Evolutionary conservation across 169 alveolate species (phyloP), one percentile per base, ranked within the genome.

Genomic region (Plasmodium vinckei): DNA sequence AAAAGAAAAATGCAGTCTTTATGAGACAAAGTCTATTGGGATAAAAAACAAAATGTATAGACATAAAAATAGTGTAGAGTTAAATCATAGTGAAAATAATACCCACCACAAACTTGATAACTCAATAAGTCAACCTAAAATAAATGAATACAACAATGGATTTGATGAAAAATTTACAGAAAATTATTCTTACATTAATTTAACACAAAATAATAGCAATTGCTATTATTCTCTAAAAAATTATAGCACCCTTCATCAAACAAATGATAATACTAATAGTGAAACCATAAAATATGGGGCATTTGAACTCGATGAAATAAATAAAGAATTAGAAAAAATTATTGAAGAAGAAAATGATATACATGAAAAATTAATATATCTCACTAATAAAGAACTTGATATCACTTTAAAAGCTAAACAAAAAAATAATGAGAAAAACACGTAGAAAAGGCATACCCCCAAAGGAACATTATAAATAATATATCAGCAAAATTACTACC

Each of bases 311-410:
- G 51, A 79, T n/a, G 82, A 79, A 60, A 57, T 79, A 79, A 70
- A 79, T 56, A 67, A 59, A 25, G 89, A 79, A 47, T 33, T 79
- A 67, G 89, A 79, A 79, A 49, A 65, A 51, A 65, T 79, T 44
- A 65, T 70, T 33, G 89, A 79, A 44, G 89, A 79, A 51, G 89
- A 79, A 79, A 79, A 64, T 67, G 21, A 27, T 6, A 79, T 79
- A 79, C 89, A 79, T 19, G 89, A 79, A 54, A 46, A 79, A 63
- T 25, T 79, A 51, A 64, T 79, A 65, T 65, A 79, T 47, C 67
- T 79, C 46, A 46, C 75, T n/a, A 68, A 79, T 63, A 69, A 67
- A 79, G 89, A 79, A 54, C 70, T 79, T 19, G 89, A 79, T 47
- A 51, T 79, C 49, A 33, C 19, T 9, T 54, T 79, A 19, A 64